phyloP scores from a whole-genome alignment of 2,329 filamentous ascomycete genomes.

The Penicillium corylophilum region DNA sequence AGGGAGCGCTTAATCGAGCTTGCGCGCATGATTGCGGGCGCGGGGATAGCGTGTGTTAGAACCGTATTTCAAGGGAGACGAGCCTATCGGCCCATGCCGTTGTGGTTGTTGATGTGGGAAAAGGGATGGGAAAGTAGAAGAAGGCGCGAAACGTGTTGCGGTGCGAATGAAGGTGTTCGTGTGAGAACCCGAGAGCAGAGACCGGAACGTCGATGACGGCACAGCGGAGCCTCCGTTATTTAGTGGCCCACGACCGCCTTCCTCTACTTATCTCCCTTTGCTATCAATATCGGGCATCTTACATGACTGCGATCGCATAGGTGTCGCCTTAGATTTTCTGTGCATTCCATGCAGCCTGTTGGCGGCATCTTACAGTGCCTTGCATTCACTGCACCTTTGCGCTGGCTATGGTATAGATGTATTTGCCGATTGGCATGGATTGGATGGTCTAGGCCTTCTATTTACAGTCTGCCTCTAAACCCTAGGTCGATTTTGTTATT shows the following conservation, averaged over 20 bases:
- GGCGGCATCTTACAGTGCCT: slow-evolving; percentile 3
- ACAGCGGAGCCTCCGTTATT: slow-evolving; percentile 11
- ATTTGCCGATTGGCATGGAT: not conserved
- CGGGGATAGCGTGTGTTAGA: slow-evolving; percentile 5
- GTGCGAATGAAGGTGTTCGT: not conserved
- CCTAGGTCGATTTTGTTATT: not conserved
- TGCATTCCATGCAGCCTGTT: slow-evolving; percentile 9
- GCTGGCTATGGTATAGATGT: not conserved
- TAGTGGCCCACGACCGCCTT: not conserved
- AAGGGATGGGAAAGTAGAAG: not conserved
- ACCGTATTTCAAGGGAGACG: slow-evolving; percentile 7
- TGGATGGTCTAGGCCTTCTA: not conserved
- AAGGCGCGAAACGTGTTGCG: not conserved
- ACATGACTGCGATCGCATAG: not conserved
- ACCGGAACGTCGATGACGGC: slow-evolving; percentile 24
- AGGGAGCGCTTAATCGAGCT: slow-evolving; percentile 45
- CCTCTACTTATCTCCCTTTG: not conserved
- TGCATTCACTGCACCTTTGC: slow-evolving; percentile 2
- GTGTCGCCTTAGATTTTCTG: not conserved
- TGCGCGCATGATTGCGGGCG: slow-evolving; percentile 38
- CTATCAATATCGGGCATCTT: not conserved
- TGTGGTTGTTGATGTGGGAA: not conserved
- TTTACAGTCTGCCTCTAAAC: not conserved
- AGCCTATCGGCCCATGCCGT: not conserved
- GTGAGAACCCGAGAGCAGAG: slow-evolving; percentile 18